Evolutionary conservation across 2,329 filamentous ascomycete genomes (phyloP), one percentile per base, ranked within the genome.

Genomic region (Colletotrichum sp.): DNA sequence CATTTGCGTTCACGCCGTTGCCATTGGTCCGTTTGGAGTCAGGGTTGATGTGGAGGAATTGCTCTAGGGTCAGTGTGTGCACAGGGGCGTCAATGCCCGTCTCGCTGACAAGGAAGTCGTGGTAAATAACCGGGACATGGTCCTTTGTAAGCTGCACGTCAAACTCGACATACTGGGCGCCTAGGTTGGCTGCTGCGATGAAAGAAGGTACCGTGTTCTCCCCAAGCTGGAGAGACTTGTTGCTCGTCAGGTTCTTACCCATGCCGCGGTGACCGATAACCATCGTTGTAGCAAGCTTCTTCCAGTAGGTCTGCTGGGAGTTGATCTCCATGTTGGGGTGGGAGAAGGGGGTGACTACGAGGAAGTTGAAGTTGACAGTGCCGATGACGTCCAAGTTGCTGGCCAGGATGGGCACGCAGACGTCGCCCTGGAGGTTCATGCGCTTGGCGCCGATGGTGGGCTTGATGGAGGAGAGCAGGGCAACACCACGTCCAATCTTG

Each of bases 111-210:
- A 99, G 89, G 82, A 99, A 99, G 84, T 99, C 97, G 83, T 99
- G 97, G 83, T 99, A 99, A 81, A 99, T 98, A 78, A 99, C 96
- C 0, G 97, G 97, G 2, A 99, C 96, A 81, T 98, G 96, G 82
- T 99, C 97, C 82, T 99, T 99, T n/a, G 97, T 99, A 52, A 99
- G 88, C 83, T 99, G 97, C 1, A 99, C 97, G 83, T 99, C 97
- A 81, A 94, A 93, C 80, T 93, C 92, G 63, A 94, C 92, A 79
- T 93, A 94, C 72, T 93, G 90, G 5, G 92, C 97, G 10, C 97
- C 97, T 68, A 99, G 86, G 79, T 98, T 99, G 59, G 96, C 96
- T 3, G 97, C 97, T 4, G 96, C 95, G 81, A 99, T 98, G 85
- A 99, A 99, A 0, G 97, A 99, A 72, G 94, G 94, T 30, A 99